Evolutionary conservation across 768 basidiomycete species (phyloP).

Genomic region (Russula vinacea): DNA sequence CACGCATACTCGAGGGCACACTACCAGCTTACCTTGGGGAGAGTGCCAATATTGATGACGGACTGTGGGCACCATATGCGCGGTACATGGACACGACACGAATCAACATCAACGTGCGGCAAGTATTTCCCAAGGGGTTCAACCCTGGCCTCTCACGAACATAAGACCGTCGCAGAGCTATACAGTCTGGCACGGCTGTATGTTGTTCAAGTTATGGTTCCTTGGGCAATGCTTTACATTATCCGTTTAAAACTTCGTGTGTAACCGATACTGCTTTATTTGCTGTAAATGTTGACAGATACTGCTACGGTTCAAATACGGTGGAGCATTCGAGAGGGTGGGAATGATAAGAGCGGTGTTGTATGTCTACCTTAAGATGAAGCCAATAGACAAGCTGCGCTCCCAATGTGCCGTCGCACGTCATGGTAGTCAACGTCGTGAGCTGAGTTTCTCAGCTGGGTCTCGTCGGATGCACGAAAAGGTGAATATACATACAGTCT

Average conservation of each 20-base stretch:
- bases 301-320: background rate
- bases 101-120: conserved; percentile 90
- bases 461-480: background rate
- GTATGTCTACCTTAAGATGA: background rate
- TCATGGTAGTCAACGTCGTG: conserved; percentile 99
- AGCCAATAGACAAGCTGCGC: conserved; percentile 58
- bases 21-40: conserved; percentile 58
- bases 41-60: conserved; percentile 24
- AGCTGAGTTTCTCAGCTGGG: conserved; percentile 48
- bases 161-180: background rate
- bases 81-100: conserved; percentile 65
- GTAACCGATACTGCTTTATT: background rate
- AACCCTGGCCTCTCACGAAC: conserved; percentile 33
- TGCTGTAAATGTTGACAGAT: background rate
- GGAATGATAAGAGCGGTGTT: background rate
- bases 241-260: background rate
- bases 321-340: background rate
- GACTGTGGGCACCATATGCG: conserved; percentile 59
- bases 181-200: background rate
- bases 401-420: conserved; percentile 79
- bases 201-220: background rate
- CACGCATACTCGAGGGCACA: conserved; percentile 79
- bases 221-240: background rate
- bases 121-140: conserved; percentile 79
- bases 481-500: conserved; percentile 68